Percentiles rank a stretch among this genome's conserved stretches.
These are phyloP conservation scores for Suhomyces faveliae DNA, from an alignment of 805 yeast species.

Conservation along the genomic window DNA sequence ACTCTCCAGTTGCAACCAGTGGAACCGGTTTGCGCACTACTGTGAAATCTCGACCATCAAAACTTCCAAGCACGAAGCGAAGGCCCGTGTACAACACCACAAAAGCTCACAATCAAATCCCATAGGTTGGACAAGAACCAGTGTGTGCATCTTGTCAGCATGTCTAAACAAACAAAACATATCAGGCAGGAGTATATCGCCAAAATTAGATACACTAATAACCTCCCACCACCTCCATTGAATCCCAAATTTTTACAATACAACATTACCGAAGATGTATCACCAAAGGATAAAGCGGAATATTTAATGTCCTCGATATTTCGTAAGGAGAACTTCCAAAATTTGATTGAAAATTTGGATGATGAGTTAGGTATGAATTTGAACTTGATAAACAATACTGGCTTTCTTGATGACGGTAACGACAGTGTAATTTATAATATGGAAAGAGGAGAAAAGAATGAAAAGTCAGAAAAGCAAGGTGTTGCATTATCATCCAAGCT, in stretches of 20 bases:
- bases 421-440: conserved; percentile 39
- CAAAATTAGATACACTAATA: conserved; percentile 78
- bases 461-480: conserved; percentile 7
- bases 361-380: conserved; percentile 73
- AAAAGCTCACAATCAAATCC: not conserved
- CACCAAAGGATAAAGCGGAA: conserved; percentile 39
- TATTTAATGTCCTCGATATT: conserved; percentile 68
- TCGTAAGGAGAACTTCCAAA: conserved; percentile 68
- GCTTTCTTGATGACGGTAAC: conserved; percentile 63
- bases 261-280: conserved; percentile 34
- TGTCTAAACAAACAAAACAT: conserved; percentile 20
- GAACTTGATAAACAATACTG: conserved; percentile 65
- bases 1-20: not conserved
- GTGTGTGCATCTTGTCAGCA: not conserved
- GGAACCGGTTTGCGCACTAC: not conserved
- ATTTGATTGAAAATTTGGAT: conserved; percentile 55
- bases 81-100: not conserved
- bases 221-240: conserved; percentile 88
- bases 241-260: conserved; percentile 81
- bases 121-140: not conserved
- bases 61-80: not conserved
- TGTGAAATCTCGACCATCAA: not conserved
- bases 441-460: not conserved
- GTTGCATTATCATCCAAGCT: conserved; percentile 37
- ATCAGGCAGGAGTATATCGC: conserved; percentile 77